Evolutionary conservation across 208 protist species (phyloP).

Genomic region (Kentomonas sorsogonicus): DNA sequence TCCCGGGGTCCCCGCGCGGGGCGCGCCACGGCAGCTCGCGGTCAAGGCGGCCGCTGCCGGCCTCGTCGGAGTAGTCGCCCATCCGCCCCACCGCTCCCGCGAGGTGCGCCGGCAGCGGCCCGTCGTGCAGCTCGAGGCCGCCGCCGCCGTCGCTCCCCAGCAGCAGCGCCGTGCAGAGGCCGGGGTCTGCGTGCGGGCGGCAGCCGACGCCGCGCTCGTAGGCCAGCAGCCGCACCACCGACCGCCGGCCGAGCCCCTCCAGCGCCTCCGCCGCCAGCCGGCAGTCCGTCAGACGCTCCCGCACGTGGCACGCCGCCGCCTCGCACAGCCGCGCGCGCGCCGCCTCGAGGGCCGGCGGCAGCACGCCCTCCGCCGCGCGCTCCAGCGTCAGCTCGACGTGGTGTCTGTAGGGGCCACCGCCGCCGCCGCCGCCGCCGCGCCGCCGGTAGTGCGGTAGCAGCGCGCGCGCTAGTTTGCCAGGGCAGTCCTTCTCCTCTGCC

Average conservation of each 20-base stretch:
- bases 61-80: not conserved
- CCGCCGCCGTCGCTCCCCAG: slow-evolving; percentile 38
- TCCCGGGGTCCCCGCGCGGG: not conserved
- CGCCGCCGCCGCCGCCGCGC: slow-evolving; percentile 5
- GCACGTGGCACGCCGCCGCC: not conserved
- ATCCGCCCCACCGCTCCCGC: not conserved
- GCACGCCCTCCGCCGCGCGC: slow-evolving; percentile 1
- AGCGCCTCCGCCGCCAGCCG: slow-evolving; percentile 13
- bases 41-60: slow-evolving; percentile 5
- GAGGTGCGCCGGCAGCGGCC: slow-evolving; percentile 5
- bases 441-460: slow-evolving; percentile 13
- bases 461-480: too few relatives aligned
- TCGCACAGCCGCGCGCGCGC: not conserved
- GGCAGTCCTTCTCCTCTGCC: not conserved
- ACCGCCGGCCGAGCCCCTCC: slow-evolving; percentile 23
- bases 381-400: slow-evolving; percentile 29
- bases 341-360: not conserved
- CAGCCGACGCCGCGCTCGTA: slow-evolving; percentile 53
- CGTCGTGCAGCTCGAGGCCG: slow-evolving; percentile 48
- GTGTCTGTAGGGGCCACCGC: slow-evolving; percentile 15
- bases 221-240: slow-evolving; percentile 61
- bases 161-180: slow-evolving; percentile 63
- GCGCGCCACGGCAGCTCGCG: slow-evolving; percentile 23
- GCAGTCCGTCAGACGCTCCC: not conserved
- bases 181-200: slow-evolving; percentile 68